Evolutionary conservation across 1,139 yeast genomes (phyloP), one percentile per base, ranked within the genome.

Genomic region (Kluyveromyces marxianus): DNA sequence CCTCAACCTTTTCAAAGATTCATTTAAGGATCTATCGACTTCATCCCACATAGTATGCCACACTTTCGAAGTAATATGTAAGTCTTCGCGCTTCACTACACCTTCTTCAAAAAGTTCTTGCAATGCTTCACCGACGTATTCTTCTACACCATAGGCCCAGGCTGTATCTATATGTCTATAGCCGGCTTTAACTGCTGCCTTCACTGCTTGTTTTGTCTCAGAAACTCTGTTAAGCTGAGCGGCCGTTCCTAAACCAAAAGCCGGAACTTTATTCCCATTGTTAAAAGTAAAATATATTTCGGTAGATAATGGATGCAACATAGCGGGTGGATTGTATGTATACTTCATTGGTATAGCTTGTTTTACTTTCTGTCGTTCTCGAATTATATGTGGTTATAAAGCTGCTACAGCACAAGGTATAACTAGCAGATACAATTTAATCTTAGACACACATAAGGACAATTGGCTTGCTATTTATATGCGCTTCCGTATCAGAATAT

Each of bases 231-330:
- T 74, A 2, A 64, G 69, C 14, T 72, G 72, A 10, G 72, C 61
- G 21, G 81, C 74, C 2, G 86, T 80, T 25, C 87, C 86, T 29
- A 81, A 66, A 0, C 82, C 85, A 48, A 81, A 53, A 5, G 74
- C 75, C 4, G 86, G 87, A 51, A 81, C 78, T 30, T 57, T 52
- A 39, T 62, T 63, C 14, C 83, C 82, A 51, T 72, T 75, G 66
- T 78, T 77, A 47, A 79, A 64, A 31, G 68, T 68, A 42, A 64
- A 62, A 10, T 53, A 52, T 33, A 66, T 56, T 41, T 62, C 65
- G 7, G 66, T 64, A 25, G 68, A 59, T 42, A 47, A 52, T 42
- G 62, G 59, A 44, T 55, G 59, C 35, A 54, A 47, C 56, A 57
- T 54, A 14, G 35, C 44, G 26, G 31, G 8, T 29, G 37, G 52